Percentiles rank a stretch among this genome's conserved stretches.
phyloP scores from a whole-genome alignment of 1,139 yeast genomes.

The Kazachstania sp. region DNA sequence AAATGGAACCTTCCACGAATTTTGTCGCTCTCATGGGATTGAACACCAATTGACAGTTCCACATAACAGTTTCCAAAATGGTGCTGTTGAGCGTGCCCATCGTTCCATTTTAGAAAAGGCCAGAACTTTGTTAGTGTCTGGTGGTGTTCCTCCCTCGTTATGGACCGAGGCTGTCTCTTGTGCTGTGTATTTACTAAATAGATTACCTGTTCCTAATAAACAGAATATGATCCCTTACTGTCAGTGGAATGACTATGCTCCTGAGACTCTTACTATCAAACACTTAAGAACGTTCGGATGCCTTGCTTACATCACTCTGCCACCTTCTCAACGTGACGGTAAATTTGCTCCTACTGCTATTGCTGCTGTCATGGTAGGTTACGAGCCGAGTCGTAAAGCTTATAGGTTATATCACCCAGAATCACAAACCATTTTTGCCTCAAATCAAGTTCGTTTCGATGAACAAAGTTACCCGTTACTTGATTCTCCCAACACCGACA shows the following conservation, averaged over 20 bases:
- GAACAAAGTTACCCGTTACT: too few species aligned
- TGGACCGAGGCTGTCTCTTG: slow-evolving; percentile 7
- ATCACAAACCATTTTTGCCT: not conserved
- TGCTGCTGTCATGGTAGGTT: not conserved
- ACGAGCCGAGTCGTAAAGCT: not conserved
- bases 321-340: not conserved
- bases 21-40: slow-evolving; percentile 4
- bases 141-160: slow-evolving; percentile 5
- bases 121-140: not conserved
- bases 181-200: slow-evolving; percentile 7
- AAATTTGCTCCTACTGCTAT: not conserved
- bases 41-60: slow-evolving; percentile 11
- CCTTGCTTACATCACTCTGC: not conserved
- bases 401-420: not conserved
- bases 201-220: not conserved
- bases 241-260: not conserved
- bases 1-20: slow-evolving; percentile 1
- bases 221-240: not conserved
- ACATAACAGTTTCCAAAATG: slow-evolving; percentile 9
- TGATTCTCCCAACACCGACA: too few species aligned
- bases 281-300: not conserved
- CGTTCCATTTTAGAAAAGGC: slow-evolving; percentile 4
- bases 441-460: not conserved
- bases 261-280: not conserved
- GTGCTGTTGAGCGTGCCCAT: slow-evolving; percentile 11